Evolutionary conservation across 805 yeast species (phyloP), one percentile per base, ranked within the genome.

Genomic region (Candida xiaguanensis): DNA sequence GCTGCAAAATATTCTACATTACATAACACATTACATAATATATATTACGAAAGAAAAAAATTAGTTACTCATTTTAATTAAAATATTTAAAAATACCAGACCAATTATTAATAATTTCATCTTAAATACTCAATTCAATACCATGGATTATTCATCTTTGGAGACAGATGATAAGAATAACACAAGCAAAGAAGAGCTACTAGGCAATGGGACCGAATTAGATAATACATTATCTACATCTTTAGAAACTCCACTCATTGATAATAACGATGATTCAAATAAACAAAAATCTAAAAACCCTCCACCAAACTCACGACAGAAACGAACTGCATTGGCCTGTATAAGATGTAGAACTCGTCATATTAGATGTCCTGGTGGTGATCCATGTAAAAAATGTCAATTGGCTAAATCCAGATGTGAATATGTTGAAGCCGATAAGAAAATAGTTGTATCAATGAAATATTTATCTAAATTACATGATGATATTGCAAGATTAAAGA

Each of bases 361-460:
- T 58, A 77, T 82, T 31, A 75, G 83, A 45, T 85, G 93, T 52
- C 87, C 87, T 11, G 89, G 89, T 2, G 87, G 86, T 1, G 75
- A 80, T 34, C 88, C 89, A 0, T 85, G 93, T 55, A 58, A 65
- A 36, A 79, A 79, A 50, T 85, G 93, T 53, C 59, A 58, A 11
- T 54, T 69, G 35, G 76, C 82, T 12, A 72, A 69, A 35, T 63
- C 78, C 3, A 67, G 68, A 16, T 85, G 93, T 61, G 88, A 82
- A 49, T 85, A 82, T 48, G 72, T 76, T 14, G 87, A 80, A 52
- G 85, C 82, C 8, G 85, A 82, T 36, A 80, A 77, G 61, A 82
- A 84, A 50, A 70, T 85, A 9, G 85, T 82, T 20, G 83, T 84
- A 0, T 81, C 89, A 1, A 72, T 83, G 77, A 80, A 77, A 49